A percentile compares a stretch with the other conserved stretches of the same genome.
Evolutionary conservation across 2,329 filamentous ascomycete genomes (phyloP).

Genomic region (Curvularia lunata): DNA sequence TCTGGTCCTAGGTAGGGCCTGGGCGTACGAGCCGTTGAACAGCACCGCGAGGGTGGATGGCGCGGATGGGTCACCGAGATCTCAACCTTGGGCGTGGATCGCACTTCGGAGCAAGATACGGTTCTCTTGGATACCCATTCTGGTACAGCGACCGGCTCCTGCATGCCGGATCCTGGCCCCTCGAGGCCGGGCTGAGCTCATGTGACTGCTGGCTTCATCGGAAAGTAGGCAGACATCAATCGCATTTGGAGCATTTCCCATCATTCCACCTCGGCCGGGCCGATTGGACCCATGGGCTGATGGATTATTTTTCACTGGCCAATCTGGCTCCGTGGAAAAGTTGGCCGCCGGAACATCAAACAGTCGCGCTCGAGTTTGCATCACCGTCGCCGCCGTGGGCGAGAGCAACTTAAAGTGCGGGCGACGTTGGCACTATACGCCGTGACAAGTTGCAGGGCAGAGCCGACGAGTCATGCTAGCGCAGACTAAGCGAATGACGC

Average conservation of each 20-base stretch:
- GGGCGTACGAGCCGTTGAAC: not conserved
- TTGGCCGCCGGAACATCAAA: not conserved
- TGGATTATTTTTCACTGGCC: not conserved
- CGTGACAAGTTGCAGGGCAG: conserved; percentile 5
- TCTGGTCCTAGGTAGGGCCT: not conserved
- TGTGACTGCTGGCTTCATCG: conserved; percentile 1
- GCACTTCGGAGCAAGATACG: not conserved
- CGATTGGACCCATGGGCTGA: not conserved
- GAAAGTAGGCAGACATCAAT: conserved; percentile 4
- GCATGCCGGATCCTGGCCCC: not conserved
- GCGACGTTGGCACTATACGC: conserved; percentile 9
- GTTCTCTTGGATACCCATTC: not conserved
- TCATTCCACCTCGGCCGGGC: conserved; percentile 14
- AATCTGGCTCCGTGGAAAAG: not conserved
- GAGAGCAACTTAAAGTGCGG: conserved; percentile 1
- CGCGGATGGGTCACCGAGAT: not conserved
- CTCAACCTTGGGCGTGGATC: conserved; percentile 6
- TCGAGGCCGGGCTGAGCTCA: not conserved
- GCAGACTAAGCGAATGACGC: conserved; percentile 18
- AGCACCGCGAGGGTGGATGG: not conserved
- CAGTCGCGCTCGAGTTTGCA: not conserved
- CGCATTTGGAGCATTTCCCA: conserved; percentile 13
- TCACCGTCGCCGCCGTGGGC: not conserved
- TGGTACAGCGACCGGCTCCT: not conserved
- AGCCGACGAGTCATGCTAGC: conserved; percentile 21